These are phyloP conservation scores for Dentipellis sp. DNA, from an alignment of 768 basidiomycete genomes.

Conservation along the genomic window DNA sequence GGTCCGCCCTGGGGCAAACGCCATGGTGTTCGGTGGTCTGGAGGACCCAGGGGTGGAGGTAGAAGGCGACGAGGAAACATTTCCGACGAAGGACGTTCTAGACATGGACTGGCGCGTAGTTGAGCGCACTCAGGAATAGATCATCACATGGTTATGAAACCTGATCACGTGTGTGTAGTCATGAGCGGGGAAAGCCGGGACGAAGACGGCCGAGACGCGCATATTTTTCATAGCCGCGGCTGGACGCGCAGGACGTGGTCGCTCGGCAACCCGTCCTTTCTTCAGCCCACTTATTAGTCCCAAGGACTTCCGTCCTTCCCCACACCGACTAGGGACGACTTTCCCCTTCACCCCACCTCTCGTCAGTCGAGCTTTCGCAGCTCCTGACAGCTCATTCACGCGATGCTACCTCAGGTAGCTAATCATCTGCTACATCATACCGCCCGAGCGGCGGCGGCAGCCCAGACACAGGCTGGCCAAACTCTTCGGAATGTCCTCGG, in stretches of 20 bases:
- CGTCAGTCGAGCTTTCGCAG: not conserved
- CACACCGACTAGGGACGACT: not conserved
- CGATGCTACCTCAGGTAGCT: constrained; percentile 78
- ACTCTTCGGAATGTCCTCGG: constrained; percentile 74
- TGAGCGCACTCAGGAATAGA: too few relatives aligned
- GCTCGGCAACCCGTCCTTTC: too few relatives aligned
- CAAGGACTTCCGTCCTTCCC: not conserved
- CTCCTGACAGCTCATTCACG: not conserved
- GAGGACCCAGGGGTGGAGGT: constrained; percentile 7
- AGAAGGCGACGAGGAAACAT: constrained; percentile 11
- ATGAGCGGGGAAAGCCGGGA: not conserved
- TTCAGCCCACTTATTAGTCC: too few relatives aligned
- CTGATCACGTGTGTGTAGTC: too few relatives aligned
- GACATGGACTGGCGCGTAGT: constrained; percentile 10
- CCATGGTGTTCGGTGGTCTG: constrained; percentile 5
- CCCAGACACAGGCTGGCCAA: constrained; percentile 60
- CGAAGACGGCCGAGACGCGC: not conserved
- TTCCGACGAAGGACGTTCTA: constrained; percentile 3
- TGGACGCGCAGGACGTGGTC: too few relatives aligned
- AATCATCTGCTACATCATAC: constrained; percentile 72
- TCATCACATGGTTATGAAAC: too few relatives aligned
- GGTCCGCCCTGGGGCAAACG: constrained; percentile 8
- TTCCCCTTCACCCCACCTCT: not conserved
- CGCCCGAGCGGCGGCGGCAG: constrained; percentile 64
- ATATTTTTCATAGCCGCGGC: not conserved